Evolutionary conservation across 2,329 filamentous ascomycete species (phyloP).

Genomic region (Aspergillus terreus): DNA sequence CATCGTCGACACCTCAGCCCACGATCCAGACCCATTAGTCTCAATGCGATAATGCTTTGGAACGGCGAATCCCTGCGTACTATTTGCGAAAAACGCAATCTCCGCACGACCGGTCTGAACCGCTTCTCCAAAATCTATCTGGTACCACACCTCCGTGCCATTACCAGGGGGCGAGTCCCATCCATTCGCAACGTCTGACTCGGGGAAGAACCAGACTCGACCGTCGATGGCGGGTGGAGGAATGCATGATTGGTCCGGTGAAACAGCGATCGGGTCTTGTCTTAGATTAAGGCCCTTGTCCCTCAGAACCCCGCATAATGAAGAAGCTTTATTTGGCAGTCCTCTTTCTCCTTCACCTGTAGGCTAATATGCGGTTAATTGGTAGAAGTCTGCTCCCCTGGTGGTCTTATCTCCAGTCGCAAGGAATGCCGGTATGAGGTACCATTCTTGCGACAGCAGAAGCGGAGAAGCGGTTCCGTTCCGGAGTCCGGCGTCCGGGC

Average conservation of each 20-base stretch:
- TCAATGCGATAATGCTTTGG: slow-evolving; percentile 12
- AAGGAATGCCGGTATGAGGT: too few relatives aligned
- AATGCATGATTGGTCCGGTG: not conserved
- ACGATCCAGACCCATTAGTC: slow-evolving; percentile 5
- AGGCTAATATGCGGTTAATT: too few relatives aligned
- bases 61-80: slow-evolving; percentile 10
- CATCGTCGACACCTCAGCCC: slow-evolving; percentile 11
- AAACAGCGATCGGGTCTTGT: too few relatives aligned
- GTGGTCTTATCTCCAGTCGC: too few relatives aligned
- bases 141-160: slow-evolving; percentile 18
- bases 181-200: slow-evolving; percentile 15
- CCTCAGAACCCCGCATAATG: too few relatives aligned
- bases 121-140: slow-evolving; percentile 10
- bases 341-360: too few relatives aligned
- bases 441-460: too few relatives aligned
- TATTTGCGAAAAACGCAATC: slow-evolving; percentile 16
- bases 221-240: slow-evolving; percentile 15
- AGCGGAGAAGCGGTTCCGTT: too few relatives aligned
- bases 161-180: slow-evolving; percentile 18
- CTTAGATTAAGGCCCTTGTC: too few relatives aligned
- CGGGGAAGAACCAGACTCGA: slow-evolving; percentile 16
- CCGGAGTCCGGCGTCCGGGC: too few relatives aligned
- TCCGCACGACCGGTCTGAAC: slow-evolving; percentile 8
- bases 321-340: too few relatives aligned
- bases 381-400: too few relatives aligned